Percentiles rank a stretch among this genome's conserved stretches.
Conservation (phyloP, 805 yeast species). For the Starmerella bacillaris region DNA sequence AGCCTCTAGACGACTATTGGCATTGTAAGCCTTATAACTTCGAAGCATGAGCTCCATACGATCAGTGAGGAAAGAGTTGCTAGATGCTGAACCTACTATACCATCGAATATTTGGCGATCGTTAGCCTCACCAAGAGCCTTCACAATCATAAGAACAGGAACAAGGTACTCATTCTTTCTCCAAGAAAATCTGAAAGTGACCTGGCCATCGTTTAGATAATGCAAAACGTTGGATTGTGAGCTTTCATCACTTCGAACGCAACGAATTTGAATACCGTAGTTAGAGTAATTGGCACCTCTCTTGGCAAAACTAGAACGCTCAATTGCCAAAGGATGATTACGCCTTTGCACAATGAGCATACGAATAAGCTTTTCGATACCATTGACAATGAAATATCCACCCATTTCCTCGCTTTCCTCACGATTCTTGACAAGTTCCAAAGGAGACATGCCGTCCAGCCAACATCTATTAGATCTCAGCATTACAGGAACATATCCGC, state of each 20-base stretch:
- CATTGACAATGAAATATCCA: conserved; percentile 82
- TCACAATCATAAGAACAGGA: conserved; percentile 81
- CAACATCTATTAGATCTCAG: conserved; percentile 81
- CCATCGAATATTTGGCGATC: conserved; percentile 95
- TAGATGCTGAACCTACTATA: conserved; percentile 71
- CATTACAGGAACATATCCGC: conserved; percentile 86
- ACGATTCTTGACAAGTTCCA: conserved; percentile 52
- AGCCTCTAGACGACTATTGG: conserved; percentile 72
- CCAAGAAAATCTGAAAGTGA: conserved; percentile 94
- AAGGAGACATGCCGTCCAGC: conserved; percentile 64
- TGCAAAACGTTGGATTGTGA: conserved; percentile 96
- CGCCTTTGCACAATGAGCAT: conserved; percentile 96
- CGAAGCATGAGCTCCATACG: conserved; percentile 86
- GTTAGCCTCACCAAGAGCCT: conserved; percentile 75
- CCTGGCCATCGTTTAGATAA: conserved; percentile 87
- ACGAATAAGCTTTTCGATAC: conserved; percentile 89
- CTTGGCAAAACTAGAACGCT: conserved; percentile 83
- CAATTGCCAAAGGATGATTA: conserved; percentile 94
- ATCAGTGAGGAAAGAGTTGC: conserved; percentile 88
- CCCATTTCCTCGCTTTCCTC: conserved; percentile 95
- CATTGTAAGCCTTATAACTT: conserved; percentile 63
- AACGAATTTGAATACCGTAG: conserved; percentile 84
- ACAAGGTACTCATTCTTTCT: conserved; percentile 85
- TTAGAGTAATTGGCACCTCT: conserved; percentile 83
- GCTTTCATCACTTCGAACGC: conserved; percentile 91